A percentile compares a stretch with the other conserved stretches of the same genome.
Evolutionary conservation across 2,329 filamentous ascomycete species (phyloP).

Genomic region (Claviceps humidiphila): DNA sequence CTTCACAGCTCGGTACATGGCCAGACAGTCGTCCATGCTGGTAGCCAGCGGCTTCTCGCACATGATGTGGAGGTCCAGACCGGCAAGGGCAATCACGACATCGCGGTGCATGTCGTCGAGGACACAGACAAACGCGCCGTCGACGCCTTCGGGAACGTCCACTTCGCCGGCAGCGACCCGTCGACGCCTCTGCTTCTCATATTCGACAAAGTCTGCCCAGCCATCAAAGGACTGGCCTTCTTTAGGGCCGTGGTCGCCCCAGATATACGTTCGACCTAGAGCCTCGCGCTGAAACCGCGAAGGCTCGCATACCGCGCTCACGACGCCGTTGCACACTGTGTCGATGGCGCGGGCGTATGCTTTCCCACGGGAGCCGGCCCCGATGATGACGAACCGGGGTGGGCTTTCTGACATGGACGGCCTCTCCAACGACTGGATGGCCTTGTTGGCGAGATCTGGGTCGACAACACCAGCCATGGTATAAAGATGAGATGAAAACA

Average conservation of each 20-base stretch:
- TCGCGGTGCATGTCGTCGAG: conserved; percentile 81
- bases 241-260: conserved; percentile 37
- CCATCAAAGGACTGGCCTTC: conserved; percentile 56
- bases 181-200: conserved; percentile 50
- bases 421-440: conserved; percentile 21
- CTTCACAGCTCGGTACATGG: conserved; percentile 50
- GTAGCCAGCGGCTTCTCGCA: conserved; percentile 92
- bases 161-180: conserved; percentile 34
- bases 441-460: conserved; percentile 13
- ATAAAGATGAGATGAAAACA: not conserved
- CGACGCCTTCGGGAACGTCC: conserved; percentile 39
- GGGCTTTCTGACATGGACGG: conserved; percentile 34
- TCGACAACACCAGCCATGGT: conserved; percentile 11
- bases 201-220: conserved; percentile 66
- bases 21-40: conserved; percentile 62
- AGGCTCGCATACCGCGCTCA: conserved; percentile 74
- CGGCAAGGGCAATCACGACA: conserved; percentile 61
- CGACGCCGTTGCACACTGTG: conserved; percentile 50
- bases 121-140: conserved; percentile 53
- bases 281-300: conserved; percentile 59
- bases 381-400: conserved; percentile 64
- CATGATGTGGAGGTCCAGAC: conserved; percentile 66
- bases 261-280: conserved; percentile 62
- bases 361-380: conserved; percentile 66
- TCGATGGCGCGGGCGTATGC: conserved; percentile 58